Conservation (phyloP, 2,329 filamentous ascomycete species). For the Dothideomycetes sp. region DNA sequence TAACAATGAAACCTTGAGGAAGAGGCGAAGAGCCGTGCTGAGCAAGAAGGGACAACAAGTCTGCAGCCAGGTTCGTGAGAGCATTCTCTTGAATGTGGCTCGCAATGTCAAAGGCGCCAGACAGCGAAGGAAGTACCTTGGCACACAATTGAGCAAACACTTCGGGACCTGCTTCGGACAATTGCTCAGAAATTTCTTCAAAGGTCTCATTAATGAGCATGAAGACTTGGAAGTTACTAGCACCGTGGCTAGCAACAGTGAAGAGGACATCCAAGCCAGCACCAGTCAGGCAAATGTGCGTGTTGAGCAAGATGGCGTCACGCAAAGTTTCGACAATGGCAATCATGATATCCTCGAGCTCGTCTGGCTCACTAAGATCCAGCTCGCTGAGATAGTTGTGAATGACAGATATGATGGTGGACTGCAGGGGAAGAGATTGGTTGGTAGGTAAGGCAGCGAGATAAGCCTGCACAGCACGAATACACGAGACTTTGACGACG, state of each 20-base stretch:
- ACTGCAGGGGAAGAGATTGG: slow-evolving; percentile 50
- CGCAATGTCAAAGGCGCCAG: slow-evolving; percentile 80
- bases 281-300: slow-evolving; percentile 62
- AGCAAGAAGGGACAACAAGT: slow-evolving; percentile 70
- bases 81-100: slow-evolving; percentile 76
- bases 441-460: slow-evolving; percentile 44
- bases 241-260: slow-evolving; percentile 76
- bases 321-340: slow-evolving; percentile 80
- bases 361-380: slow-evolving; percentile 72
- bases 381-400: slow-evolving; percentile 68
- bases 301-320: slow-evolving; percentile 72
- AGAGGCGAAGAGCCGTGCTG: slow-evolving; percentile 78
- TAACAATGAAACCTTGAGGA: slow-evolving; percentile 74
- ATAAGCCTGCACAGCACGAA: slow-evolving; percentile 71
- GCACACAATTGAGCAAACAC: slow-evolving; percentile 70
- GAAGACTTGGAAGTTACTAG: slow-evolving; percentile 82
- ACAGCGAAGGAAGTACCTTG: slow-evolving; percentile 80
- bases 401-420: slow-evolving; percentile 50
- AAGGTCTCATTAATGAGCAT: slow-evolving; percentile 84
- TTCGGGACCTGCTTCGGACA: slow-evolving; percentile 55
- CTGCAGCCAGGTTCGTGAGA: slow-evolving; percentile 76
- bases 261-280: slow-evolving; percentile 78
- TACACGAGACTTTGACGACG: slow-evolving; percentile 83
- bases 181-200: slow-evolving; percentile 68
- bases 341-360: slow-evolving; percentile 85